These are phyloP conservation scores for Neurospora sp. DNA, from an alignment of 495 filamentous ascomycete species.

Conservation along the genomic window DNA sequence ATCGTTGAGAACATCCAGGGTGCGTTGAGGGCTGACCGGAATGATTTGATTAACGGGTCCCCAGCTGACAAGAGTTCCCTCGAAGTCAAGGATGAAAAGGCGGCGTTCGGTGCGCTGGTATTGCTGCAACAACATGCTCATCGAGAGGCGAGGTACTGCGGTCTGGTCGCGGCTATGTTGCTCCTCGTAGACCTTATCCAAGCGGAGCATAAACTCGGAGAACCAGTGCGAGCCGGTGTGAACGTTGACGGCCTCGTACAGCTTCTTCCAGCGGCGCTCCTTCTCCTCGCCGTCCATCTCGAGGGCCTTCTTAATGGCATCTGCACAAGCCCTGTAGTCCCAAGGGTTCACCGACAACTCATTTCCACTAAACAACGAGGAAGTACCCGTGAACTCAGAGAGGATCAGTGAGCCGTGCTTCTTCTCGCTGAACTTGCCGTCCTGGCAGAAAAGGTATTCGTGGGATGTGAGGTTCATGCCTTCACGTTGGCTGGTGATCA, in stretches of 20 bases:
- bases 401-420: slow-evolving; percentile 82
- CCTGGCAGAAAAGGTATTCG: slow-evolving; percentile 88
- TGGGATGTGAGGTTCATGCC: slow-evolving; percentile 93
- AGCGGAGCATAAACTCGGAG: slow-evolving; percentile 53
- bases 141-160: slow-evolving; percentile 71
- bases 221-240: slow-evolving; percentile 82
- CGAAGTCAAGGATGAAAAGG: slow-evolving; percentile 83
- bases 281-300: slow-evolving; percentile 67
- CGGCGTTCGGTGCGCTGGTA: slow-evolving; percentile 56
- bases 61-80: slow-evolving; percentile 81
- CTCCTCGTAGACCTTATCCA: slow-evolving; percentile 66
- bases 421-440: slow-evolving; percentile 60
- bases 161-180: slow-evolving; percentile 73
- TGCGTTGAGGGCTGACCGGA: slow-evolving; percentile 65
- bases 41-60: slow-evolving; percentile 71
- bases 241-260: slow-evolving; percentile 64
- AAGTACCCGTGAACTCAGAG: slow-evolving; percentile 87
- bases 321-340: slow-evolving; percentile 77
- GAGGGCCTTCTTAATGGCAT: slow-evolving; percentile 71
- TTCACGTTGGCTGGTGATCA: slow-evolving; percentile 87
- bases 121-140: slow-evolving; percentile 47
- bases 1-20: slow-evolving; percentile 69
- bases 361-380: slow-evolving; percentile 67
- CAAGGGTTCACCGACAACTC: slow-evolving; percentile 84
- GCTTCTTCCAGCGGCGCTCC: slow-evolving; percentile 57